Conservation (phyloP, 257 asterid species). For the Solanum chiquidenum region DNA sequence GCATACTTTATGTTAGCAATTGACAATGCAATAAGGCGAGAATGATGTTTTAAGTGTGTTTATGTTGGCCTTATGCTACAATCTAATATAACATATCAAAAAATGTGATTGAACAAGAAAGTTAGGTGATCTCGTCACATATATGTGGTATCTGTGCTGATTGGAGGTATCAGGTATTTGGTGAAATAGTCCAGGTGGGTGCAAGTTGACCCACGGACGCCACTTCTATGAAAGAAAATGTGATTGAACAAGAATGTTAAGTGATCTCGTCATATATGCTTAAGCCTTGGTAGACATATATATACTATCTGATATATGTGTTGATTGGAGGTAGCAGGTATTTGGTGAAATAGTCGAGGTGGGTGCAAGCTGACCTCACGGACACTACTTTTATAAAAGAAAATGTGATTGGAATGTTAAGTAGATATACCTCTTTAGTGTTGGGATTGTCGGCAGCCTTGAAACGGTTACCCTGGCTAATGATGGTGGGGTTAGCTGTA, state of each 20-base stretch:
- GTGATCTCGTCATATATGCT: background rate
- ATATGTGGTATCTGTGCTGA: background rate
- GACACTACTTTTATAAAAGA: background rate
- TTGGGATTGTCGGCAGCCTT: slow-evolving; percentile 32
- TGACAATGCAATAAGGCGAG: background rate
- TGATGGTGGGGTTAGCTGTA: slow-evolving; percentile 60
- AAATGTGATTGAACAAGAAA: background rate
- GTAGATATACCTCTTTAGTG: slow-evolving; percentile 52
- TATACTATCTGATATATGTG: background rate
- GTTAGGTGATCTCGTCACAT: background rate
- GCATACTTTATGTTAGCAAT: background rate
- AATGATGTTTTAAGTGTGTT: background rate
- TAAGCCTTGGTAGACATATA: background rate
- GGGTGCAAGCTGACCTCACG: background rate
- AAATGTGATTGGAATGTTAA: background rate
- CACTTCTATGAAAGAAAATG: background rate
- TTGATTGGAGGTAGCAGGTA: background rate
- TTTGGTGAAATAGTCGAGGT: background rate
- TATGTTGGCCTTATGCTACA: background rate
- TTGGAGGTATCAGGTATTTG: background rate
- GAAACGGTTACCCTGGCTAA: slow-evolving; percentile 88
- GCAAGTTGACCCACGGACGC: background rate
- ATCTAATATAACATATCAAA: background rate
- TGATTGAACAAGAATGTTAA: background rate
- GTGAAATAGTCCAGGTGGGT: background rate